Evolutionary conservation across 2,329 filamentous ascomycete species (phyloP), one percentile per base, ranked within the genome.

Genomic region (Diaporthe aspalathi): DNA sequence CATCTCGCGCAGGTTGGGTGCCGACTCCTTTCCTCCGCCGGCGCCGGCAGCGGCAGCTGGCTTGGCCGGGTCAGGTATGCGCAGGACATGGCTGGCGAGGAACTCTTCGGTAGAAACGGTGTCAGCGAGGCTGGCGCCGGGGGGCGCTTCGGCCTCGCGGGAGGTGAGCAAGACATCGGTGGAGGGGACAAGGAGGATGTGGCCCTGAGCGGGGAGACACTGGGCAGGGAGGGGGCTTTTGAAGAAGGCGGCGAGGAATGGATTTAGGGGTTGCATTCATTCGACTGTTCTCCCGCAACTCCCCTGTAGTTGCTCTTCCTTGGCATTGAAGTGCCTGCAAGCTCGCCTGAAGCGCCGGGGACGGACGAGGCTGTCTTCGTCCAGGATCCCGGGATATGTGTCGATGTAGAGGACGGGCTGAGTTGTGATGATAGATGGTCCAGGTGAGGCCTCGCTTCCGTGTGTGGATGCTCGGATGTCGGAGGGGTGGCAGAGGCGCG

Each of bases 181-280:
- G 68, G 93, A 93, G 57, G 96, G 96, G 47, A 98, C 95, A 66
- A 99, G 92, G 70, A 99, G 89, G 78, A 99, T 91, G 86, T 98
- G 94, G 82, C 97, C 94, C 82, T 96, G 93, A 75, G 94, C 89
- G 69, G 96, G 95, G 74, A 92, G 90, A 87, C 96, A 98, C 91
- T 98, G 95, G 78, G 92, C 87, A 77, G 93, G 92, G 80, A 98
- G 89, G 82, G 94, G 91, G 89, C 94, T 98, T 87, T 94, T 94
- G 89, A 98, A 98, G 91, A 99, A 98, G 88, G 95, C 94, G 87
- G 93, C 92, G 83, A 99, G 89, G 85, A 98, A 98, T 82, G 96
- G 96, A 85, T 99, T 99, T 91, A 98, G 89, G 86, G 96, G 94
- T 92, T 95, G 95, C 95, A 97, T 97, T 91, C 92, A 80, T 77